These are phyloP conservation scores for Prototheca wickerhamii DNA, from an alignment of 163 green algal genomes.

Conservation along the genomic window DNA sequence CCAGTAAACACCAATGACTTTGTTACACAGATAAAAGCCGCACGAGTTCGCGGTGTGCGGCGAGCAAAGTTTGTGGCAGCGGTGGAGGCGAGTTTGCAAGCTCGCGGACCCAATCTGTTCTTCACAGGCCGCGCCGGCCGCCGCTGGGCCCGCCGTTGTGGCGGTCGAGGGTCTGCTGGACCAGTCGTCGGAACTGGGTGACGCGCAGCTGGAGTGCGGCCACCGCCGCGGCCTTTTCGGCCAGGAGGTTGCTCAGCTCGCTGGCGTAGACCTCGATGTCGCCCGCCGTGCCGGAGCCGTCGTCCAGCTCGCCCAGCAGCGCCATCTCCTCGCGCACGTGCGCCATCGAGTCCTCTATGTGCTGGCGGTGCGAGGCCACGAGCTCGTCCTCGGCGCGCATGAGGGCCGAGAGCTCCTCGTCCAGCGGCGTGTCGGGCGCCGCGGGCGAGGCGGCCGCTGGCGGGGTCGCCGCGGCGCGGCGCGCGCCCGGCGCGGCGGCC, in stretches of 20 bases:
- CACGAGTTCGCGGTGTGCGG: no score
- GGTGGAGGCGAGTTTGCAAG: no score
- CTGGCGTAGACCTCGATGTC: constrained; percentile 27
- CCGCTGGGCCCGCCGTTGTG: background rate
- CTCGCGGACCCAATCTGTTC: no score
- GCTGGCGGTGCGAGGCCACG: constrained; percentile 73
- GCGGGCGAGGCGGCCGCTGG: background rate
- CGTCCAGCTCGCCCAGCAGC: constrained; percentile 38
- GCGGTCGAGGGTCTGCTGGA: background rate
- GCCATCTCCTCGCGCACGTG: constrained; percentile 76
- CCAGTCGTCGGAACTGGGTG: constrained; percentile 9
- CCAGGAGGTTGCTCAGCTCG: constrained; percentile 22
- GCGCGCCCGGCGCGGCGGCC: no score
- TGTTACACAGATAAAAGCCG: no score
- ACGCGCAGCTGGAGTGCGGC: constrained; percentile 25
- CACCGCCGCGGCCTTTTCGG: constrained; percentile 20
- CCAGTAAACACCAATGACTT: no score
- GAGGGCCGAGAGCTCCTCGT: constrained; percentile 61
- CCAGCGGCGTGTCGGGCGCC: background rate
- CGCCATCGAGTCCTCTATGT: constrained; percentile 92
- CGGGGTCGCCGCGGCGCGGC: background rate
- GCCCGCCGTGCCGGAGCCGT: background rate
- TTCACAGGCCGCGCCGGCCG: no score
- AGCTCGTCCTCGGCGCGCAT: constrained; percentile 87
- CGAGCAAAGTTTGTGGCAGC: no score